Evolutionary conservation across 2,329 filamentous ascomycete genomes (phyloP).

Genomic region (Colletotrichum sp.): DNA sequence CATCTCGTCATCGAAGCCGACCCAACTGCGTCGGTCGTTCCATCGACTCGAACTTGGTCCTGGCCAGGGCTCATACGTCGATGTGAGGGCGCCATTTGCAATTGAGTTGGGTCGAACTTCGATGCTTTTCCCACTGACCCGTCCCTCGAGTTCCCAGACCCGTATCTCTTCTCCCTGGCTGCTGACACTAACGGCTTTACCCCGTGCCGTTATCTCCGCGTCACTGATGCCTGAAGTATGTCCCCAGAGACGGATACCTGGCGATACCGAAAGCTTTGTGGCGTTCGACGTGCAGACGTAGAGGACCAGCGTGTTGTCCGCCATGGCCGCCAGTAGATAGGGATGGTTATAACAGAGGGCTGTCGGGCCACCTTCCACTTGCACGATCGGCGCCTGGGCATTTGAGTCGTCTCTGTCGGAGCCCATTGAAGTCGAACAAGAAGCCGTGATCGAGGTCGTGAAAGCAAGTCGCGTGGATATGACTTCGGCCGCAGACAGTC

Average conservation of each 20-base stretch:
- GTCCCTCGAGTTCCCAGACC: slow-evolving; percentile 88
- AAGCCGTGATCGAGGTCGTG: slow-evolving; percentile 34
- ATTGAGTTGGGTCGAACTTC: slow-evolving; percentile 50
- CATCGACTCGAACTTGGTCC: slow-evolving; percentile 29
- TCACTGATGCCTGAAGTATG: slow-evolving; percentile 90
- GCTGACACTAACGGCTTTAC: slow-evolving; percentile 91
- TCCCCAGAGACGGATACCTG: slow-evolving; percentile 82
- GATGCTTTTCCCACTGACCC: slow-evolving; percentile 55
- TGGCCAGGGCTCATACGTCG: not conserved
- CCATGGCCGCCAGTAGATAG: slow-evolving; percentile 82
- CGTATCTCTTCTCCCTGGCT: slow-evolving; percentile 78
- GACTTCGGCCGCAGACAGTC: slow-evolving; percentile 33
- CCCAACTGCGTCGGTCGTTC: slow-evolving; percentile 65
- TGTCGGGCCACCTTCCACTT: slow-evolving; percentile 53
- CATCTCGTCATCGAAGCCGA: slow-evolving; percentile 91
- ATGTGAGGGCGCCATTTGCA: not conserved
- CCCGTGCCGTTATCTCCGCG: slow-evolving; percentile 82
- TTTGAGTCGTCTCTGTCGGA: not conserved
- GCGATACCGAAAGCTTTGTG: slow-evolving; percentile 69
- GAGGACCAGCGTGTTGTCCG: slow-evolving; percentile 86
- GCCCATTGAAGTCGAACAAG: not conserved
- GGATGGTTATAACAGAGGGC: slow-evolving; percentile 78
- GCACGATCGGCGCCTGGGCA: slow-evolving; percentile 11
- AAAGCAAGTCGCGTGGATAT: slow-evolving; percentile 45
- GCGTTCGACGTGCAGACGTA: slow-evolving; percentile 80